Evolutionary conservation across 2,329 filamentous ascomycete species (phyloP).

Genomic region (Fusarium sp.): DNA sequence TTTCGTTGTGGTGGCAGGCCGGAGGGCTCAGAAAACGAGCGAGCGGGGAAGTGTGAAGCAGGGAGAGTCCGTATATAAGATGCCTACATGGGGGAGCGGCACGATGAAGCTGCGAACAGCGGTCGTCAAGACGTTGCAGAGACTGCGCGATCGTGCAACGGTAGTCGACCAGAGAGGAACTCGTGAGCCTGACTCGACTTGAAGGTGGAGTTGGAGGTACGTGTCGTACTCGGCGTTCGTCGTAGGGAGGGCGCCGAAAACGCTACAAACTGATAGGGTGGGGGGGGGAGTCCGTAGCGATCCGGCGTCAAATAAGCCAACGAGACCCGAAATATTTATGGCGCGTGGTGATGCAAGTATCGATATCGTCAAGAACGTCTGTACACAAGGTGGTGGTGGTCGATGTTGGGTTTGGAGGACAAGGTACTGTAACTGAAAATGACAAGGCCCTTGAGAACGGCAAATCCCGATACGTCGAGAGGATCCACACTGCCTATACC

Average conservation of each 20-base stretch:
- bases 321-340: slow-evolving; percentile 18
- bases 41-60: slow-evolving; percentile 42
- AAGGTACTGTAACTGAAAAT: slow-evolving; percentile 48
- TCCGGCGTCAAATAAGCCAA: slow-evolving; percentile 35
- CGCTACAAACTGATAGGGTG: slow-evolving; percentile 40
- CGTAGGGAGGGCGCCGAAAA: slow-evolving; percentile 32
- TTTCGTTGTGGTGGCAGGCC: slow-evolving; percentile 49
- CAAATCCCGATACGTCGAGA: slow-evolving; percentile 43
- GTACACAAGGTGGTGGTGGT: slow-evolving; percentile 42
- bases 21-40: slow-evolving; percentile 45
- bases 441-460: slow-evolving; percentile 43
- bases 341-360: slow-evolving; percentile 41
- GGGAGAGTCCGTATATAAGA: slow-evolving; percentile 37
- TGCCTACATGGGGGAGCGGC: slow-evolving; percentile 50
- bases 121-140: slow-evolving; percentile 25
- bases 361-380: slow-evolving; percentile 41
- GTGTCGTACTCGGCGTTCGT: slow-evolving; percentile 41
- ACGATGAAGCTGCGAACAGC: slow-evolving; percentile 20
- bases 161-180: slow-evolving; percentile 27
- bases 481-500: slow-evolving; percentile 10
- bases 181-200: slow-evolving; percentile 36
- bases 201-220: slow-evolving; percentile 38
- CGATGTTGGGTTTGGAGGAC: slow-evolving; percentile 44
- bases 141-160: slow-evolving; percentile 36
- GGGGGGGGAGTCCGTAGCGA: slow-evolving; percentile 35